Conservation (phyloP, 805 yeast species). For the Yamadazyma paraphyllophila region DNA sequence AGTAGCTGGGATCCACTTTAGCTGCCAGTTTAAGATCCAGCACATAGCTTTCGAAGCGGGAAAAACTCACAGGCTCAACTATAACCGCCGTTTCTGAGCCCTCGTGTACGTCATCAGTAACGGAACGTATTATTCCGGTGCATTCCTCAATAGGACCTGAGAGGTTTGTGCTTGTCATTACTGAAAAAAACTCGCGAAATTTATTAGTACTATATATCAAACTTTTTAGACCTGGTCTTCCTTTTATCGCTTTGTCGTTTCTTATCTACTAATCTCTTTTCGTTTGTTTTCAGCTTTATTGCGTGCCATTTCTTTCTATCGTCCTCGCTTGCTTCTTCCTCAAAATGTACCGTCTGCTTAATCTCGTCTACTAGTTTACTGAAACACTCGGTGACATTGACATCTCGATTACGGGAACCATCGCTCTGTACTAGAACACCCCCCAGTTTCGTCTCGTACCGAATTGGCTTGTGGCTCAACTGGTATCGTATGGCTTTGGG, state of each 20-base stretch:
- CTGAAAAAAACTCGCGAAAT: neutral
- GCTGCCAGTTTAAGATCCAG: neutral
- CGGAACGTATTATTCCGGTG: neutral
- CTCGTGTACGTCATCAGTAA: neutral
- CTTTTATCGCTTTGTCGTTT: conserved; percentile 40
- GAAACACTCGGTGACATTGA: conserved; percentile 58
- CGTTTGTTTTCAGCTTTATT: conserved; percentile 29
- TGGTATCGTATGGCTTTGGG: conserved; percentile 51
- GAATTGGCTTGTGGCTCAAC: conserved; percentile 35
- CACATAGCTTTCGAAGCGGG: neutral
- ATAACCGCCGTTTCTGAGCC: neutral
- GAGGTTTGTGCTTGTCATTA: neutral
- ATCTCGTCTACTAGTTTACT: conserved; percentile 56
- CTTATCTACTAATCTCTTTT: conserved; percentile 32
- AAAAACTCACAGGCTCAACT: neutral
- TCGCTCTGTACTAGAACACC: conserved; percentile 63
- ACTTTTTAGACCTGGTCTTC: conserved; percentile 32
- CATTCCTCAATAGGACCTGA: neutral
- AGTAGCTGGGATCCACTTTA: neutral
- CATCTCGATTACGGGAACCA: conserved; percentile 53
- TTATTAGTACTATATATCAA: conserved; percentile 20
- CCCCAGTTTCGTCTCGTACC: conserved; percentile 56
- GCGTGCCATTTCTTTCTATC: conserved; percentile 52
- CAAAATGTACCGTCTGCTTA: conserved; percentile 44
- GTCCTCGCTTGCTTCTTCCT: conserved; percentile 46